Conservation (phyloP, 192 early-diverging fungal genomes). For the Allomyces javanicus region DNA sequence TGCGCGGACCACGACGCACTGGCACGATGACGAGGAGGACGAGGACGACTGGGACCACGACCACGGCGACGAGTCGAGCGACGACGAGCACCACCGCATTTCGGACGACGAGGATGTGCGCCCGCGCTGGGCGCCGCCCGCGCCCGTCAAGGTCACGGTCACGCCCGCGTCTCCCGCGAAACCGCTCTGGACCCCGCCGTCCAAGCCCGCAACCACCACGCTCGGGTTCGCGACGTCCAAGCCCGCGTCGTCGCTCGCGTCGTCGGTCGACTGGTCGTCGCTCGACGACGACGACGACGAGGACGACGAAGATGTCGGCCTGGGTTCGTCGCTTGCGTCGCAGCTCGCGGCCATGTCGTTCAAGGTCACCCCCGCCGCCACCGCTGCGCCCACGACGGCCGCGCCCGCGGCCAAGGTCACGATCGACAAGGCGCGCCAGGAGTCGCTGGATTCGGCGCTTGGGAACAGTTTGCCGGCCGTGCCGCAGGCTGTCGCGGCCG, state of each 20-base stretch:
- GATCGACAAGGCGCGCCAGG: background rate
- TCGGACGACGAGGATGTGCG: no score
- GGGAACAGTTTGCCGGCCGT: background rate
- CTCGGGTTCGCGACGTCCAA: background rate
- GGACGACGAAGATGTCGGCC: no score
- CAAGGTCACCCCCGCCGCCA: background rate
- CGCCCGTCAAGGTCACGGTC: no score
- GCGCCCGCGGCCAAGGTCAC: background rate
- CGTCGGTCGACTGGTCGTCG: background rate
- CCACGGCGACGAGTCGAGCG: no score
- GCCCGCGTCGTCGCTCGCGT: background rate
- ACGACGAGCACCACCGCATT: no score
- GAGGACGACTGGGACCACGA: no score
- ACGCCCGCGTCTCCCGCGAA: background rate
- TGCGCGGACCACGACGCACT: no score
- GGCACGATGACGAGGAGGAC: no score
- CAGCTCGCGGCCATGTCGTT: background rate
- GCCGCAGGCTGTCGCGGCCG: no score
- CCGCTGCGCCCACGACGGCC: background rate
- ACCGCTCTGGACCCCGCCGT: background rate
- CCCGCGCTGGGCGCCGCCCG: no score
- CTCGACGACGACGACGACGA: background rate
- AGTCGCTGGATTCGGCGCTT: background rate
- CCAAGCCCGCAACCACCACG: background rate
- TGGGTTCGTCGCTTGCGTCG: background rate